Percentiles rank a stretch among this genome's conserved stretches.
phyloP scores from a whole-genome alignment of 2,329 filamentous ascomycete species.

The Botrytis sinoallii region DNA sequence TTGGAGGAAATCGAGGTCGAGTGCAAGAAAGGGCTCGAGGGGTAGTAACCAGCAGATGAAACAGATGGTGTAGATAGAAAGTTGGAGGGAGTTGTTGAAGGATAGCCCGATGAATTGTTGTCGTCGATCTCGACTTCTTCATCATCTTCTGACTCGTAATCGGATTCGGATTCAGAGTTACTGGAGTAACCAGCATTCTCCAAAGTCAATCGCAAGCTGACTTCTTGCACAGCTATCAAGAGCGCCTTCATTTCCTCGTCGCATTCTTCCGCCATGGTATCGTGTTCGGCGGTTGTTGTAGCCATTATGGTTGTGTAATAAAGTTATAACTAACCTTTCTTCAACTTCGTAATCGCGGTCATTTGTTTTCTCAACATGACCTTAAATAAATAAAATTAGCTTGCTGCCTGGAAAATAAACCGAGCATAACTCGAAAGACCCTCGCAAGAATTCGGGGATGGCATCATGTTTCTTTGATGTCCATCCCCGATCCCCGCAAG shows the following conservation, averaged over 20 bases:
- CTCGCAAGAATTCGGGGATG: background rate
- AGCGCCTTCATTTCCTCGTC: background rate
- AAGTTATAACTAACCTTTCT: slow-evolving; percentile 60
- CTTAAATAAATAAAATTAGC: slow-evolving; percentile 40
- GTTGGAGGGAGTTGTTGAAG: background rate
- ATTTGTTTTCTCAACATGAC: slow-evolving; percentile 97
- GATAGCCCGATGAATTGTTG: background rate
- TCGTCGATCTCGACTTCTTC: background rate
- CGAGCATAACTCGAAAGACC: background rate
- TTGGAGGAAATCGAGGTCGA: background rate
- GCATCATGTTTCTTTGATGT: background rate
- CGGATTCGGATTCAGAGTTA: background rate
- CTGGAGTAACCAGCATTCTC: background rate
- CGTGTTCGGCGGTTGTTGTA: background rate
- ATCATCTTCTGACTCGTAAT: background rate
- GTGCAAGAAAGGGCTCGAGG: background rate
- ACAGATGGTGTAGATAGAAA: background rate
- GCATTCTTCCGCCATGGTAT: background rate
- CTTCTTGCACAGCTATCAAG: background rate
- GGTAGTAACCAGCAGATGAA: background rate
- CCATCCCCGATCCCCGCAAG: background rate
- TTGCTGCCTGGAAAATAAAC: background rate
- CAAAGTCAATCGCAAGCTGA: background rate
- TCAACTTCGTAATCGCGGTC: slow-evolving; percentile 99
- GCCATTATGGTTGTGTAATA: background rate